phyloP scores from a whole-genome alignment of 2,329 filamentous ascomycete species.

The Dactylellina leptospora region DNA sequence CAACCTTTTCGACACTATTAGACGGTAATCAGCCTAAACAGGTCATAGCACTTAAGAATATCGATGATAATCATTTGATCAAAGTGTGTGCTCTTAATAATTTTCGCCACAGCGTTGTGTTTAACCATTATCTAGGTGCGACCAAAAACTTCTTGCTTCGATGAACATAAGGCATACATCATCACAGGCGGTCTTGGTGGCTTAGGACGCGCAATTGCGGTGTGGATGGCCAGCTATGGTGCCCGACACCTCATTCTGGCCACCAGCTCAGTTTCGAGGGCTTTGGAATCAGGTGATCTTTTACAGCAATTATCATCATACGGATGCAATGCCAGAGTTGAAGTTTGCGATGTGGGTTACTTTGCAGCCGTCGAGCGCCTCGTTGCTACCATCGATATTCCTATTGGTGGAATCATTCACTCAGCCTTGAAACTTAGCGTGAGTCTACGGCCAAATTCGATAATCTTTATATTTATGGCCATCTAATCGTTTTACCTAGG shows the following conservation, averaged over 20 bases:
- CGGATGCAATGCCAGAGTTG: too few relatives aligned
- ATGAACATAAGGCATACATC: slow-evolving; percentile 66
- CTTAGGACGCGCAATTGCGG: slow-evolving; percentile 66
- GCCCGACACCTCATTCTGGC: slow-evolving; percentile 66
- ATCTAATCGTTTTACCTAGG: too few relatives aligned
- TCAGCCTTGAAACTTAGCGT: too few relatives aligned
- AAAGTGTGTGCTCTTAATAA: background rate
- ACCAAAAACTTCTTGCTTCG: background rate
- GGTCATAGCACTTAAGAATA: background rate
- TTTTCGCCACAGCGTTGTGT: background rate
- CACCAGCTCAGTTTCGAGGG: too few relatives aligned
- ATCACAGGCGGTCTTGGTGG: slow-evolving; percentile 69
- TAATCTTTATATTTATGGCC: too few relatives aligned
- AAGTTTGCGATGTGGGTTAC: too few relatives aligned
- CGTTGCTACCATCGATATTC: too few relatives aligned
- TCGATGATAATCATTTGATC: background rate
- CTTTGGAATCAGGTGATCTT: too few relatives aligned
- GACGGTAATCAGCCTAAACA: background rate
- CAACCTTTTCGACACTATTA: slow-evolving; percentile 30
- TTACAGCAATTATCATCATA: too few relatives aligned
- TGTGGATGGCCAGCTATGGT: slow-evolving; percentile 65
- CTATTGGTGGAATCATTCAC: too few relatives aligned
- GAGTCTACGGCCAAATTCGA: too few relatives aligned
- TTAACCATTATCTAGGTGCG: background rate
- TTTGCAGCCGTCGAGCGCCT: too few relatives aligned